Percentiles rank a stretch among this genome's conserved stretches.
Conservation (phyloP, 108 stramenopile species). For the Cylindrotheca closterium region DNA sequence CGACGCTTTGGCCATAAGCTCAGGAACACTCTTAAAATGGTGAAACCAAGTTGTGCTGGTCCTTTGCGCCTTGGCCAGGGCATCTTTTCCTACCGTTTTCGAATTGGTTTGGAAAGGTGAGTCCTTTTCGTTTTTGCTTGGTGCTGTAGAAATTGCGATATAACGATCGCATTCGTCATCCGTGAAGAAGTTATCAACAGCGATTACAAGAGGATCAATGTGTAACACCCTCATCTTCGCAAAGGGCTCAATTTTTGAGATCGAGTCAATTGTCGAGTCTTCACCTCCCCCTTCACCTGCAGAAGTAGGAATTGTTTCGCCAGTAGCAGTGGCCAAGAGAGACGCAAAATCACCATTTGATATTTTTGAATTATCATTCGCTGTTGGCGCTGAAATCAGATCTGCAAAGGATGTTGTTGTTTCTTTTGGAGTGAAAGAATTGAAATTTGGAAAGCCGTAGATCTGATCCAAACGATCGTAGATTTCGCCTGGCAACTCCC, state of each 20-base stretch:
- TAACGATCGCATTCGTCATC: slow-evolving; percentile 75
- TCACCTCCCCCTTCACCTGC: too few relatives aligned
- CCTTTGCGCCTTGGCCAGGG: slow-evolving; percentile 56
- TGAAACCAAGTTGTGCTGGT: slow-evolving; percentile 85
- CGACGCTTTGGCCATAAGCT: slow-evolving; percentile 76
- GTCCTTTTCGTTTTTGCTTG: slow-evolving; percentile 10
- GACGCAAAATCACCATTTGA: slow-evolving; percentile 17
- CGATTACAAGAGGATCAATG: slow-evolving; percentile 75
- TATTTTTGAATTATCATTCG: slow-evolving; percentile 3
- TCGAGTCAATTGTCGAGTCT: slow-evolving; percentile 5
- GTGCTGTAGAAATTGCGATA: slow-evolving; percentile 47
- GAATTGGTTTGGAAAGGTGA: slow-evolving; percentile 63
- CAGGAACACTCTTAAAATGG: slow-evolving; percentile 65
- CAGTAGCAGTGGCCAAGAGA: slow-evolving; percentile 27
- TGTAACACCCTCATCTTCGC: slow-evolving; percentile 64
- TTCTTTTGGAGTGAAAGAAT: slow-evolving; percentile 36
- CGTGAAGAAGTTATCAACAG: slow-evolving; percentile 79
- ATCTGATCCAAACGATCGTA: slow-evolving; percentile 82
- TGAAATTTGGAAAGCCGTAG: slow-evolving; percentile 80
- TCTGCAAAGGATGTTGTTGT: slow-evolving; percentile 49
- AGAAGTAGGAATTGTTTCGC: slow-evolving; percentile 4
- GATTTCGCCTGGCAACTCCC: slow-evolving; percentile 57
- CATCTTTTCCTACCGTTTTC: slow-evolving; percentile 79
- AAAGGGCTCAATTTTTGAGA: slow-evolving; percentile 58
- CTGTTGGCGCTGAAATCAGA: slow-evolving; percentile 30